Conservation (phyloP, 2,329 filamentous ascomycete genomes). For the Ceratocystis variospora region DNA sequence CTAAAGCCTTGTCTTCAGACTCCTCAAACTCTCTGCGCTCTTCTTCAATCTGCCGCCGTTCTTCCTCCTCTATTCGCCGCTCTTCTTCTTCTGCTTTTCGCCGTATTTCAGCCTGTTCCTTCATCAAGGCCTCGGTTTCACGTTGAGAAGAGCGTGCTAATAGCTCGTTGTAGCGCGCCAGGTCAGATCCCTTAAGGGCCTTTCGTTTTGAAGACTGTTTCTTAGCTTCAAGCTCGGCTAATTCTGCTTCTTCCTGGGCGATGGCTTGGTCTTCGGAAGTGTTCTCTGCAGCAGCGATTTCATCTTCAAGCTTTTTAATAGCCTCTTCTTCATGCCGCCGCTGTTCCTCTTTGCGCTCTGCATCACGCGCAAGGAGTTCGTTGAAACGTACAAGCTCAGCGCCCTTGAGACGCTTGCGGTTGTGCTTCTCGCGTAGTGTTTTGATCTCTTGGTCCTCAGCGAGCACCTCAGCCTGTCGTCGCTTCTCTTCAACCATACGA, state of each 20-base stretch:
- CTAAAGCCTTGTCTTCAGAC: slow-evolving; percentile 1
- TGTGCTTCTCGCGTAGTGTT: slow-evolving; percentile 2
- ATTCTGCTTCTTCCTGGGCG: slow-evolving; percentile 15
- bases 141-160: slow-evolving; percentile 15
- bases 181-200: slow-evolving; percentile 1
- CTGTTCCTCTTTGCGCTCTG: neutral
- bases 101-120: slow-evolving; percentile 11
- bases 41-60: slow-evolving; percentile 14
- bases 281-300: slow-evolving; percentile 13
- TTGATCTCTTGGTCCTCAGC: slow-evolving; percentile 14
- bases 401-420: neutral
- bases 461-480: neutral
- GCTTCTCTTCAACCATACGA: slow-evolving; percentile 12
- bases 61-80: slow-evolving; percentile 13
- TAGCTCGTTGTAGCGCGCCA: slow-evolving; percentile 17
- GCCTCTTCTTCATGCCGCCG: slow-evolving; percentile 8
- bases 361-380: neutral
- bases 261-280: slow-evolving; percentile 11
- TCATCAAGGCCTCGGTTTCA: slow-evolving; percentile 14
- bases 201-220: slow-evolving; percentile 10
- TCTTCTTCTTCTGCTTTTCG: slow-evolving; percentile 13
- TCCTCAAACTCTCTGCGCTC: slow-evolving; percentile 8
- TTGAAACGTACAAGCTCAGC: slow-evolving; percentile 14
- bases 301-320: slow-evolving; percentile 12
- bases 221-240: slow-evolving; percentile 15